Base-by-base conservation (phyloP, 306 rosid species). In the Quercus mongolica region DNA sequence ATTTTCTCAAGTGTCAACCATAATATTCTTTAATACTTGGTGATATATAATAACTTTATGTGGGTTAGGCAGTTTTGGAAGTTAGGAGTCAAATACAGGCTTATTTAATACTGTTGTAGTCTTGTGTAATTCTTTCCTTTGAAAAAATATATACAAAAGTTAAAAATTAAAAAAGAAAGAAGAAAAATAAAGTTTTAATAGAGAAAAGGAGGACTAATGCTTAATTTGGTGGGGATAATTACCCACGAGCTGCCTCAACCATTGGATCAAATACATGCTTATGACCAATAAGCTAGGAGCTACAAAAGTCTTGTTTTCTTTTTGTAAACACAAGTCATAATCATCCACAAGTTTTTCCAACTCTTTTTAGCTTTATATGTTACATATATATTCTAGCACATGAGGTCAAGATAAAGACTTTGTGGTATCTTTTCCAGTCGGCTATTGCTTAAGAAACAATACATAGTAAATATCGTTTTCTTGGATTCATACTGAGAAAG, bases 351-450 rank as follows among this genome's bases (percentile, higher is more conserved):
- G 3, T 33, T 72, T 31, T 35, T 26, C 67, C 52, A 30, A 68
- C 55, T 54, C 52, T 81, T 75, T 64, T 59, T 52, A 38, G 15
- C 73, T 56, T 81, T 54, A 44, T 75, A 56, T 67, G 44, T 38
- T 38, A 38, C 44, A 38, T 38, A 38, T 38, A 74, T 85, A 76
- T 33, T 57, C 49, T 63, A 1, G 76, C 58, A 57, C 61, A 62
- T 71, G 77, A 77, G 35, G 72, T 61, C 23, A 11, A 51, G 82
- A 74, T 55, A 56, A 73, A 20, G 83, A 78, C 86, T 74, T 15
- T 64, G 56, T 58, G 38, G 21, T 17, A 2, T 21, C 44, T 77
- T 59, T 28, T 19, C 56, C 9, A 21, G 23, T 21, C 57, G 38
- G 26, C 68, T 70, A 70, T 68, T 70, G 49, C 77, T 52, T 49